Evolutionary conservation across 345 rosid species (phyloP).

Genomic region (Pistacia integerrima): DNA sequence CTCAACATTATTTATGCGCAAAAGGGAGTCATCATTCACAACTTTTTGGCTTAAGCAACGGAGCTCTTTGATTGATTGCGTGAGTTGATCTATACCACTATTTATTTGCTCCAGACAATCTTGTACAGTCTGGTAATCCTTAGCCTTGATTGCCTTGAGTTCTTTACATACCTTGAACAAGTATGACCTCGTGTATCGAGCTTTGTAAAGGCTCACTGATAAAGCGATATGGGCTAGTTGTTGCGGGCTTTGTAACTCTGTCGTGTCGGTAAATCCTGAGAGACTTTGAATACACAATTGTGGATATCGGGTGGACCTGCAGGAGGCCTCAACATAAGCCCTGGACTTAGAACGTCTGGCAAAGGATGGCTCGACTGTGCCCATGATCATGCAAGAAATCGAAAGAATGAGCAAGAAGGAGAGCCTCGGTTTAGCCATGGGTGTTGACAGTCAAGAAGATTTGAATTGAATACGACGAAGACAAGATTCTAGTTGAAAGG

Average conservation of each 20-base stretch:
- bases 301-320: constrained; percentile 59
- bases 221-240: constrained; percentile 68
- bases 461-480: neutral
- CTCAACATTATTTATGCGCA: constrained; percentile 65
- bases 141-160: constrained; percentile 38
- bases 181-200: constrained; percentile 51
- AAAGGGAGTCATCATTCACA: constrained; percentile 30
- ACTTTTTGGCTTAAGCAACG: constrained; percentile 30
- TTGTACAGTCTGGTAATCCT: constrained; percentile 46
- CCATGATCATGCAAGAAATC: constrained; percentile 8
- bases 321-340: constrained; percentile 49
- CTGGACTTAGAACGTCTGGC: constrained; percentile 8
- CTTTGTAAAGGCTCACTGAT: constrained; percentile 60
- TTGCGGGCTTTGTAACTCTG: constrained; percentile 41
- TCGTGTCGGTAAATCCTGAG: constrained; percentile 40
- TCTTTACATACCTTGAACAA: constrained; percentile 45
- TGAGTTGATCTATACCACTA: constrained; percentile 58
- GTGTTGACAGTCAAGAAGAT: neutral
- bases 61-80: constrained; percentile 61
- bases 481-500: neutral
- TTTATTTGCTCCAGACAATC: constrained; percentile 68
- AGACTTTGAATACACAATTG: constrained; percentile 55
- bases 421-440: constrained; percentile 30
- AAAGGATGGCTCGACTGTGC: constrained; percentile 22
- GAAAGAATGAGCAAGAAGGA: constrained; percentile 16